Evolutionary conservation across 2,329 filamentous ascomycete genomes (phyloP).

Genomic region (Diaporthe sp.): DNA sequence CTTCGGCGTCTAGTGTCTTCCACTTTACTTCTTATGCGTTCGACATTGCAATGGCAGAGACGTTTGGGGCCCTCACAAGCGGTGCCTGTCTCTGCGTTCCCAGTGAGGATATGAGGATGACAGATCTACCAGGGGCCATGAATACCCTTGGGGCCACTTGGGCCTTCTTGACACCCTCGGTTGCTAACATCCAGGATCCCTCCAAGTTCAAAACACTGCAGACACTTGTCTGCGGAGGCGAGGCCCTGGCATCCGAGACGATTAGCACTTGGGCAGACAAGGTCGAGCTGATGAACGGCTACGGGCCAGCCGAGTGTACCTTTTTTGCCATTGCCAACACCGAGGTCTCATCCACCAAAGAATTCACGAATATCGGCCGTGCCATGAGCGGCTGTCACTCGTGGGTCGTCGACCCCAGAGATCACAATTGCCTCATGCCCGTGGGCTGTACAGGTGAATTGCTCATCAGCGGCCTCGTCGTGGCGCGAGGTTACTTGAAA

Average conservation of each 20-base stretch:
- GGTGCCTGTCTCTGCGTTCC: conserved; percentile 26
- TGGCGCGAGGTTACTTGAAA: conserved; percentile 58
- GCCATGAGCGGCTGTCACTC: conserved; percentile 32
- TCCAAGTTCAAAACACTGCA: conserved; percentile 33
- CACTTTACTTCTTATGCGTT: conserved; percentile 7
- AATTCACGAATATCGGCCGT: conserved; percentile 34
- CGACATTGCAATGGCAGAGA: conserved; percentile 8
- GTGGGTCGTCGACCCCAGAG: conserved; percentile 43
- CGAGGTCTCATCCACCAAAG: conserved; percentile 26
- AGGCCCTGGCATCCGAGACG: conserved; percentile 35
- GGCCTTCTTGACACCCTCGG: conserved; percentile 40
- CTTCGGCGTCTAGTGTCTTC: background rate
- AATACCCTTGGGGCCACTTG: conserved; percentile 35
- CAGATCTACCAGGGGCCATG: conserved; percentile 45
- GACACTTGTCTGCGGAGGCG: conserved; percentile 37
- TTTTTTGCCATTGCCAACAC: background rate
- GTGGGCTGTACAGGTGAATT: conserved; percentile 38
- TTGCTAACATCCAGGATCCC: conserved; percentile 37
- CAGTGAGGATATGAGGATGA: conserved; percentile 44
- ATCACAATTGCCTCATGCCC: conserved; percentile 36
- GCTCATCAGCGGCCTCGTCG: conserved; percentile 36
- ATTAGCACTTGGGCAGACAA: conserved; percentile 33
- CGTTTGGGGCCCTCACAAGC: background rate
- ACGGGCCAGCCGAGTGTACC: conserved; percentile 36
- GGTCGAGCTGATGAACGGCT: conserved; percentile 36